These are phyloP conservation scores for Penicillium nucicola DNA, from an alignment of 495 filamentous ascomycete genomes.

Conservation along the genomic window DNA sequence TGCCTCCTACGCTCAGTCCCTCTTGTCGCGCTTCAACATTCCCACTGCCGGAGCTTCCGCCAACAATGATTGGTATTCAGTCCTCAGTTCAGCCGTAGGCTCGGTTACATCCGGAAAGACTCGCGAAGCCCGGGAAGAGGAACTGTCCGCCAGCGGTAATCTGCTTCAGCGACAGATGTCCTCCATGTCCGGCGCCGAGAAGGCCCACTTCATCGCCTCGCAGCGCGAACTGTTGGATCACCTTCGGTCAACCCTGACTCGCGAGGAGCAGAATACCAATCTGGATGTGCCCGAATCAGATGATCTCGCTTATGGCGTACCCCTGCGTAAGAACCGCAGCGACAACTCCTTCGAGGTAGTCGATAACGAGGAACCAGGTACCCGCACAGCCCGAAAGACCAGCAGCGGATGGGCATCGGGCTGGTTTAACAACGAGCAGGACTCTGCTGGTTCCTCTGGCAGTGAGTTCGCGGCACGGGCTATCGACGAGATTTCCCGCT, in stretches of 20 bases:
- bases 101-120: constrained; percentile 42
- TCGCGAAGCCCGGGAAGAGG: constrained; percentile 48
- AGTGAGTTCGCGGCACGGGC: constrained; percentile 32
- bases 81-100: constrained; percentile 63
- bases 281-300: constrained; percentile 39
- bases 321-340: constrained; percentile 67
- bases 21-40: constrained; percentile 83
- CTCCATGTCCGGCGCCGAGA: constrained; percentile 54
- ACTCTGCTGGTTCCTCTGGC: constrained; percentile 27
- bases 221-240: constrained; percentile 71
- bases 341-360: constrained; percentile 83
- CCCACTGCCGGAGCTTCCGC: constrained; percentile 45
- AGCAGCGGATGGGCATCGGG: constrained; percentile 35
- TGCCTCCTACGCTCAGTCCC: constrained; percentile 68
- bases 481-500: constrained; percentile 20
- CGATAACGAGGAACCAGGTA: constrained; percentile 61
- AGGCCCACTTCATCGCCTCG: constrained; percentile 63
- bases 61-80: constrained; percentile 63
- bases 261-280: constrained; percentile 58
- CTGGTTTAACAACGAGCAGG: constrained; percentile 36
- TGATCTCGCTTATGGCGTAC: constrained; percentile 45
- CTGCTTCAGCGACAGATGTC: constrained; percentile 66
- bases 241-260: constrained; percentile 69
- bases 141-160: constrained; percentile 55
- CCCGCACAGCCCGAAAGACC: constrained; percentile 17